These are phyloP conservation scores for Candida hispaniensis DNA, from an alignment of 805 yeast species.

Conservation along the genomic window DNA sequence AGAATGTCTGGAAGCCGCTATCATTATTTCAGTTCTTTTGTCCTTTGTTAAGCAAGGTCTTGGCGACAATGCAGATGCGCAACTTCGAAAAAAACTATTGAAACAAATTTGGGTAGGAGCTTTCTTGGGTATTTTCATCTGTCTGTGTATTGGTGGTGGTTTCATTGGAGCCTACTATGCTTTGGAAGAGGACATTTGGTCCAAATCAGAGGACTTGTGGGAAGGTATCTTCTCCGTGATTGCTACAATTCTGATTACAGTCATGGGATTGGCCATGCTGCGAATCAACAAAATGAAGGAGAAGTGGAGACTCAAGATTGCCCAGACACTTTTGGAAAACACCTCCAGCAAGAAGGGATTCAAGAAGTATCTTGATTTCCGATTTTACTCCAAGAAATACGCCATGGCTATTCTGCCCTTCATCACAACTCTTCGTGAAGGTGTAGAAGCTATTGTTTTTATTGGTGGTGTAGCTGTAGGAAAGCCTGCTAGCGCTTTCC, in stretches of 20 bases:
- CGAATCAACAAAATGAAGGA: conserved; percentile 92
- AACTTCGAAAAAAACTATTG: conserved; percentile 49
- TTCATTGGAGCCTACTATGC: conserved; percentile 90
- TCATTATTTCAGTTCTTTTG: conserved; percentile 80
- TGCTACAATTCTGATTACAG: conserved; percentile 83
- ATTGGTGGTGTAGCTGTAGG: conserved; percentile 90
- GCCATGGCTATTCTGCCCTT: conserved; percentile 85
- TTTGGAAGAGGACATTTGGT: conserved; percentile 73
- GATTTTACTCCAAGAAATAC: conserved; percentile 51
- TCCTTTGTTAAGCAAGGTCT: conserved; percentile 84
- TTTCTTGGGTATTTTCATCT: conserved; percentile 55
- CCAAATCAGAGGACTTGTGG: conserved; percentile 85
- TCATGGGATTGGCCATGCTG: conserved; percentile 95
- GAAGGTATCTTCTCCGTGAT: conserved; percentile 90
- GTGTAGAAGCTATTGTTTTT: conserved; percentile 90
- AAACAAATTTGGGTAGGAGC: conserved; percentile 86
- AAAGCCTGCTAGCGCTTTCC: conserved; percentile 61
- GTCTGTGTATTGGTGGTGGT: conserved; percentile 81
- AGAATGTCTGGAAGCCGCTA: conserved; percentile 87
- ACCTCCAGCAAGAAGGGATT: conserved; percentile 48
- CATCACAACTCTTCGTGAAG: conserved; percentile 89
- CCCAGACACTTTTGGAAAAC: conserved; percentile 74
- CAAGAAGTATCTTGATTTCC: conserved; percentile 36
- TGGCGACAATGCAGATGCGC: conserved; percentile 21
- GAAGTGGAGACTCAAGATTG: conserved; percentile 94